A percentile compares a stretch with the other conserved stretches of the same genome.
Conservation (phyloP, 177 flowering plant genomes). For the Vitis hybrid region DNA sequence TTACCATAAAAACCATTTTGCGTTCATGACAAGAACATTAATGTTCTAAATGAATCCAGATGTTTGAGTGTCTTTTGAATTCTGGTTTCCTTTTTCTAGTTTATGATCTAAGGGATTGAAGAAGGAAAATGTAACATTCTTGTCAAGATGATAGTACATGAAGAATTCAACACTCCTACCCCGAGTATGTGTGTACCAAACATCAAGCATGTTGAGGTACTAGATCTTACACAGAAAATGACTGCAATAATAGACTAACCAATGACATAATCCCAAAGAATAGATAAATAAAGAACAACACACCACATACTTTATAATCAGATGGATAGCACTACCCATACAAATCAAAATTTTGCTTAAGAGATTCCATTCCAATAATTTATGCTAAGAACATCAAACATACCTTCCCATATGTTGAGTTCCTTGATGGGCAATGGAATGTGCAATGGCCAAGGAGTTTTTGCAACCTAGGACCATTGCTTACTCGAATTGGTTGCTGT, state of each 20-base stretch:
- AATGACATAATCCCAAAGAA: too few species aligned
- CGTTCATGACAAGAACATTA: background rate
- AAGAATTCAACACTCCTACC: too few species aligned
- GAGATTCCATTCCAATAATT: background rate
- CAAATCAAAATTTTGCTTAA: background rate
- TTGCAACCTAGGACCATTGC: conserved; percentile 8
- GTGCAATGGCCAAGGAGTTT: conserved; percentile 17
- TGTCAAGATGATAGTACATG: too few species aligned
- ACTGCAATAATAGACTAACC: too few species aligned
- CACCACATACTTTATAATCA: too few species aligned
- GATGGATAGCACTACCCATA: background rate
- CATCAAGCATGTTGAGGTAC: too few species aligned
- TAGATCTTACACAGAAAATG: too few species aligned
- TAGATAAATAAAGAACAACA: too few species aligned
- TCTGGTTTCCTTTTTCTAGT: background rate
- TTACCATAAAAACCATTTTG: too few species aligned
- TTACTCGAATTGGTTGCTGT: conserved; percentile 13
- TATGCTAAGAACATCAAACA: conserved; percentile 16
- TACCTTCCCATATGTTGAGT: conserved; percentile 34
- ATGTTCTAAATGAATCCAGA: background rate
- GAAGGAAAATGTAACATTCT: too few species aligned
- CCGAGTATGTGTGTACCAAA: too few species aligned
- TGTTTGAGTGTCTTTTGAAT: background rate
- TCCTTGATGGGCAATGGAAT: conserved; percentile 14
- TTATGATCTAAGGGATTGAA: too few species aligned